Evolutionary conservation across 2,329 filamentous ascomycete species (phyloP).

Genomic region (Aureobasidium sp.): DNA sequence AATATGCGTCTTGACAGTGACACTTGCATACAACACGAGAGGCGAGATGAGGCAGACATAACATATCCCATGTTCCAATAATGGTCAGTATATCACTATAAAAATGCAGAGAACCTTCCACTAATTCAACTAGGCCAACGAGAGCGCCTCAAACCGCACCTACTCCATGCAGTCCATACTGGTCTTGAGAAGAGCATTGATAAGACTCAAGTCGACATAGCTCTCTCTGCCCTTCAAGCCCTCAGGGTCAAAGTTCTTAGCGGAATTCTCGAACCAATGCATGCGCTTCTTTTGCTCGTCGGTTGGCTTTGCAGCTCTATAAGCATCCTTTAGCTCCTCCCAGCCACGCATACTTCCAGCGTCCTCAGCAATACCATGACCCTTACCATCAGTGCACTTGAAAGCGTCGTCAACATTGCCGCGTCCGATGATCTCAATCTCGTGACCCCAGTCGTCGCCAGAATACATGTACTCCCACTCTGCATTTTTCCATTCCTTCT

Average conservation of each 20-base stretch:
- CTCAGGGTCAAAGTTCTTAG: conserved; percentile 21
- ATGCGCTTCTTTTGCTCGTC: conserved; percentile 23
- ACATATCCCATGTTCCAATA: not conserved
- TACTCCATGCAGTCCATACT: not conserved
- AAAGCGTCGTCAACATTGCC: conserved; percentile 17
- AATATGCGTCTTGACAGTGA: not conserved
- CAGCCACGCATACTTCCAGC: conserved; percentile 24
- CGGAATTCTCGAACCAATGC: conserved; percentile 24
- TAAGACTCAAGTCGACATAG: conserved; percentile 19
- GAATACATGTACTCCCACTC: conserved; percentile 22
- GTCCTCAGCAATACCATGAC: conserved; percentile 28
- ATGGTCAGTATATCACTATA: not conserved
- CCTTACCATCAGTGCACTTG: conserved; percentile 22
- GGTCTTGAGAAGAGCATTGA: conserved; percentile 12
- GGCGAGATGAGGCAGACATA: not conserved
- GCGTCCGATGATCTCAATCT: conserved; percentile 19
- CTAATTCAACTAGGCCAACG: not conserved
- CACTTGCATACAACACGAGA: not conserved
- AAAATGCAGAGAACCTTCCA: not conserved
- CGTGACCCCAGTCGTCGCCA: conserved; percentile 24
- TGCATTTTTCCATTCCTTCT: conserved; percentile 13
- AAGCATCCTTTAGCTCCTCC: conserved; percentile 26
- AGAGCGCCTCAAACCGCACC: not conserved
- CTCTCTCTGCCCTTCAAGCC: conserved; percentile 21
- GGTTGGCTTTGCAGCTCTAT: conserved; percentile 20